These are phyloP conservation scores for Aspergillus hortae DNA, from an alignment of 2,329 filamentous ascomycete genomes.

Conservation along the genomic window DNA sequence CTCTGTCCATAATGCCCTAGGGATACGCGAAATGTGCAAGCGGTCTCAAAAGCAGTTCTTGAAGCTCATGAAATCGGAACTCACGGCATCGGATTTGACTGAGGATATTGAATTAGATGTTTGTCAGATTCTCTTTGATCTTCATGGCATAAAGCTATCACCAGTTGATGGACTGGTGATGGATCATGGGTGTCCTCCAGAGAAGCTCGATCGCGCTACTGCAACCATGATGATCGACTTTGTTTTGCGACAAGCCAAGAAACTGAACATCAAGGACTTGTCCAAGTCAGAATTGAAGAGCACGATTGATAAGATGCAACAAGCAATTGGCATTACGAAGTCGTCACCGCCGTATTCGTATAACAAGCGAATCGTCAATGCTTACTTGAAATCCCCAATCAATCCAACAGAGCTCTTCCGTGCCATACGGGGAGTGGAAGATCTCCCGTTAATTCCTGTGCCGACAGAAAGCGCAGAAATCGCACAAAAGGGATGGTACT, in stretches of 20 bases:
- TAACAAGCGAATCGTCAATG: conserved; percentile 78
- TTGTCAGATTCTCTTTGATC: conserved; percentile 76
- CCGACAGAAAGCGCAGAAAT: conserved; percentile 65
- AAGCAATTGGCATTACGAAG: conserved; percentile 73
- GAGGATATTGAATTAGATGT: conserved; percentile 85
- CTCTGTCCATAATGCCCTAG: conserved; percentile 77
- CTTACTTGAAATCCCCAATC: conserved; percentile 78
- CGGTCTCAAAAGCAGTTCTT: conserved; percentile 82
- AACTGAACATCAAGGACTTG: conserved; percentile 85
- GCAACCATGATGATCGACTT: conserved; percentile 80
- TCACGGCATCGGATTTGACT: conserved; percentile 70
- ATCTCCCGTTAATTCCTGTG: conserved; percentile 68
- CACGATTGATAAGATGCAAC: conserved; percentile 90
- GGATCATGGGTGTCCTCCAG: conserved; percentile 75
- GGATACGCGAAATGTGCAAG: conserved; percentile 80
- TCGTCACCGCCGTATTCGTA: conserved; percentile 76
- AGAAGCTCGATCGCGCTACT: conserved; percentile 74
- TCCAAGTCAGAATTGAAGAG: conserved; percentile 86
- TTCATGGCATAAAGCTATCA: conserved; percentile 76
- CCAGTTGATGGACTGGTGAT: conserved; percentile 61
- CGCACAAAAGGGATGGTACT: conserved; percentile 86
- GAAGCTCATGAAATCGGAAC: conserved; percentile 81
- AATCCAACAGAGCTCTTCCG: conserved; percentile 76
- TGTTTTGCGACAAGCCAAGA: conserved; percentile 73
- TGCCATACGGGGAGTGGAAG: conserved; percentile 73